Evolutionary conservation across 768 basidiomycete genomes (phyloP).

Genomic region (Tephrocybe sp.): DNA sequence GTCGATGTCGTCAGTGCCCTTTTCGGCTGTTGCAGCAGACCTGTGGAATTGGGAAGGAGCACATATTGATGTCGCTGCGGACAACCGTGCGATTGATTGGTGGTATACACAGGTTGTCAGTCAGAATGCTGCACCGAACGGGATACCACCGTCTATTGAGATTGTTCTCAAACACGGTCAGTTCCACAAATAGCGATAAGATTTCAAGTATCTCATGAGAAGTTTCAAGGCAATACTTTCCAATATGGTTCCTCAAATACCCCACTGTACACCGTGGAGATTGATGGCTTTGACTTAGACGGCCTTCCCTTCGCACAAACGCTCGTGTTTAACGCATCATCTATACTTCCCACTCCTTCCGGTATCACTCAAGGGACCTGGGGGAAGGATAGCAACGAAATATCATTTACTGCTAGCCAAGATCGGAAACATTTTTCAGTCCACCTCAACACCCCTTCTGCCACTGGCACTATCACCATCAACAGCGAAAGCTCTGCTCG

Average conservation of each 20-base stretch:
- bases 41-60: conserved; percentile 13
- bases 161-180: conserved; percentile 15
- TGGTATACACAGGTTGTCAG: conserved; percentile 16
- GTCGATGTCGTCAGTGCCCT: conserved; percentile 18
- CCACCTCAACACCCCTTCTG: conserved; percentile 7
- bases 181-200: neutral
- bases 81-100: conserved; percentile 16
- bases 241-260: conserved; percentile 10
- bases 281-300: conserved; percentile 14
- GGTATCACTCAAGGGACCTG: conserved; percentile 10
- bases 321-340: conserved; percentile 10
- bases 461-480: conserved; percentile 8
- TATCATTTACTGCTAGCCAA: neutral
- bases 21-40: conserved; percentile 3
- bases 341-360: neutral
- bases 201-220: neutral
- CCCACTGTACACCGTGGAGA: conserved; percentile 10
- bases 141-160: conserved; percentile 15
- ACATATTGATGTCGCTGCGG: conserved; percentile 11
- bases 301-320: conserved; percentile 12
- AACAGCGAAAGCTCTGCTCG: conserved; percentile 10
- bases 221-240: conserved; percentile 14
- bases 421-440: conserved; percentile 9
- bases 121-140: conserved; percentile 11
- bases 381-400: conserved; percentile 9